A percentile compares a stretch with the other conserved stretches of the same genome.
Conservation (phyloP, 2,329 filamentous ascomycete species). For the Chrysoporthe austroafricana region DNA sequence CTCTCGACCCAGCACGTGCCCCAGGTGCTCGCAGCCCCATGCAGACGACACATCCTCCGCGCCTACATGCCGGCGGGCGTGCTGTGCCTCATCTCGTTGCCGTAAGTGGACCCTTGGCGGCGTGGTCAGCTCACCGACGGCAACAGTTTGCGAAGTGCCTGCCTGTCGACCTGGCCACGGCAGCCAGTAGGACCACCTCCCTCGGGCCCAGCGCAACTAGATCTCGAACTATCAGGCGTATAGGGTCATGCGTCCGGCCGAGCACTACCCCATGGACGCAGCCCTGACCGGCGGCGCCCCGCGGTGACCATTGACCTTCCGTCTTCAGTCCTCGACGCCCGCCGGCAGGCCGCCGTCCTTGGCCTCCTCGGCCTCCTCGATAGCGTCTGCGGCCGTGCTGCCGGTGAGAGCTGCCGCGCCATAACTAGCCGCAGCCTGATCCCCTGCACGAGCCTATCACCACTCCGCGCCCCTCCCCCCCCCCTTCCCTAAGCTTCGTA, state of each 20-base stretch:
- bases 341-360: not conserved
- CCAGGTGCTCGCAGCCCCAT: not conserved
- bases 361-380: too few relatives aligned
- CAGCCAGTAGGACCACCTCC: too few relatives aligned
- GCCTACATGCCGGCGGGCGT: not conserved
- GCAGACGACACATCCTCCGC: not conserved
- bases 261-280: not conserved
- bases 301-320: not conserved
- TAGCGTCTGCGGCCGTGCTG: not conserved
- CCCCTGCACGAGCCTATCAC: not conserved
- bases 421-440: not conserved
- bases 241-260: too few relatives aligned
- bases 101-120: too few relatives aligned
- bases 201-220: too few relatives aligned
- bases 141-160: slow-evolving; percentile 10
- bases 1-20: too few relatives aligned
- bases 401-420: not conserved
- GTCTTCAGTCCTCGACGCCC: not conserved
- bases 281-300: not conserved
- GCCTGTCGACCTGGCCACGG: too few relatives aligned
- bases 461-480: too few relatives aligned
- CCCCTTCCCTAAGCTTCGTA: too few relatives aligned
- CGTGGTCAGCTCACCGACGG: not conserved
- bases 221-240: too few relatives aligned
- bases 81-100: not conserved